Evolutionary conservation across 768 basidiomycete species (phyloP), one percentile per base, ranked within the genome.

Genomic region (Suillus subluteus): DNA sequence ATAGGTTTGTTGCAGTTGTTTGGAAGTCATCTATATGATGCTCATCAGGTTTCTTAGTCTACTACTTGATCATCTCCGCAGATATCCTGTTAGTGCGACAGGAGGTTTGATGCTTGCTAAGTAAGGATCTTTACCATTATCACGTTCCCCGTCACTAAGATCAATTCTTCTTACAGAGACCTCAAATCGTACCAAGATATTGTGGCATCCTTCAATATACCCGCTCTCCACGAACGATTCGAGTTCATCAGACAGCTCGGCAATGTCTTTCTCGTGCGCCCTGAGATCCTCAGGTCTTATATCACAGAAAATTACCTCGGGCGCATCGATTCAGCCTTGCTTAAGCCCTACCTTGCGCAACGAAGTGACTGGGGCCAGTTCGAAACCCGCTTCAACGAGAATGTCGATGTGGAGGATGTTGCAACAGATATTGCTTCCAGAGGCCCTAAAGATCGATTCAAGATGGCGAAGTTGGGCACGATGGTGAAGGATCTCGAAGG

Each of bases 31-130:
- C 21, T 21, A 26, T 32, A 7, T 32, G 59, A 30, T 41, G 12
- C 41, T 62, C 26, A 64, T n/a, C 12, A 26, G 23, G 26, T 63
- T 66, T 52, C 52, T 9, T 58, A 98, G 97, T 66, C 83, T 96
- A 15, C 85, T 99, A 7, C 84, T 99, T 59, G 98, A 99, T 48
- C 98, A 99, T 75, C 83, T 98, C 65, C 91, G 92, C 73, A 98
- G 95, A 79, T 99, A 98, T 80, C 94, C 95, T 3, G 96, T 99
- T 63, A 98, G 91, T 70, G 96, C 96, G 1, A 95, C 96, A 1
- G 98, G 98, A 50, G 98, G 97, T 18, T 82, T 99, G 62, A 97
- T 99, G 94, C 89, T 99, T 48, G 97, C 98, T 30, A 99, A 99
- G 96, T 96, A 69, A 67, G 89, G 82, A 46, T 50, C 59, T 50